Base-by-base conservation (phyloP, 192 early-diverging fungal species). In the Gaertneriomyces sp. region DNA sequence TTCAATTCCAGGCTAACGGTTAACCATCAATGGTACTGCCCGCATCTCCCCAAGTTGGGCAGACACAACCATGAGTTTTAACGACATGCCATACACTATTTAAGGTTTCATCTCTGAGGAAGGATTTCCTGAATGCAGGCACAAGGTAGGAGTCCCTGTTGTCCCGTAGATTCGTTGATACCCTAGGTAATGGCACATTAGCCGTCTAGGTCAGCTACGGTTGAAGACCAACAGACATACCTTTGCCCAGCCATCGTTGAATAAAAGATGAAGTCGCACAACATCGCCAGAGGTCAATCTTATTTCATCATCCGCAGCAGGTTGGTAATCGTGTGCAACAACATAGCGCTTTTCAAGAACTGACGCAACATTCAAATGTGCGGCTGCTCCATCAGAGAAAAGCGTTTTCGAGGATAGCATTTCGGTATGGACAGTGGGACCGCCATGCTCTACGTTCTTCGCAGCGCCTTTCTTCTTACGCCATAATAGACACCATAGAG, bases 71-170 rank as follows among this genome's bases (percentile, higher is more conserved):
- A 25, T 19, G 25, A 19, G 3, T 49, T 55, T 55, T 55, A 16
- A 1, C 14, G 14, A 19, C 20, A 16, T 55, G 11, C 3, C 14
- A 55, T 1, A 55, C 54, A 25, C 54, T 55, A 11, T 1, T 1
- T 1, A 11, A 55, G 14, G 20, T 55, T 4, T 16, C 11, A 55
- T 16, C 54, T 11, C 54, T 11, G 54, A 25, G 25, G 25, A 55
- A 20, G 16, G 11, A 56, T 56, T 56, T 70, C 51, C 52, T 70
- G 60, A n/a, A 74, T 47, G 45, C 68, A 70, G 11, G 68, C 63
- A 49, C 74, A 62, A 25, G 75, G 75, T 14, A 77, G 54, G 6
- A 77, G 64, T 10, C 75, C 75, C 11, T 62, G 47, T 42, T 77
- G 66, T 4, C 61, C 62, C 6, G 71, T 69, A 1, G 75, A 53